Base-by-base conservation (phyloP, 192 early-diverging fungal species). In the Phlyctochytrium bullatum region DNA sequence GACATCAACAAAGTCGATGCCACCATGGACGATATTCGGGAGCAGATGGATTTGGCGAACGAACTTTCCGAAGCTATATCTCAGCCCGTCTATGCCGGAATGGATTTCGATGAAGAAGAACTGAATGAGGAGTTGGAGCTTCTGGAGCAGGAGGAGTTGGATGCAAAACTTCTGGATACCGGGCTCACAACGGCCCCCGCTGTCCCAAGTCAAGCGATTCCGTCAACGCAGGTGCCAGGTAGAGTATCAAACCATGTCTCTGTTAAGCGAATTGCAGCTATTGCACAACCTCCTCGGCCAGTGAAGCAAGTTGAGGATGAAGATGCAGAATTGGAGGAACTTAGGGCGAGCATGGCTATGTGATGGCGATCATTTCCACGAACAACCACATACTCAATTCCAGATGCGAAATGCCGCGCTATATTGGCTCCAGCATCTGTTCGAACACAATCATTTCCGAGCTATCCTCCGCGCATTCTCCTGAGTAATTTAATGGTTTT, bases 21-120 rank as follows among this genome's bases (percentile, higher is more conserved):
- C 36, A 94, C 90, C 14, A 94, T 96, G 93, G 97, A 99, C 67
- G 93, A 95, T 58, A 95, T 99, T 65, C 87, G 92, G 31, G 97
- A 99, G 65, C 94, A 99, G 74, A 96, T 97, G 91, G 93, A 96
- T 66, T 72, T 96, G 65, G 91, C 94, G 23, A 94, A 95, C 70
- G 97, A 97, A 77, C 87, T 99, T 12, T 90, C 88, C 20, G 91
- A 95, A 35, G 95, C 93, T 6, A 94, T 99, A 69, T 89, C 93
- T 50, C 88, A 89, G 74, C 95, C 94, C 0, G 84, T 94, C 67
- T 74, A 86, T 52, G 90, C 93, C 71, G 95, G 94, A 3, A 76
- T 87, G n/a, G 93, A 93, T 29, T 67, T 96, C 73, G 95, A 99
- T 67, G 95, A 97, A 71, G 92, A 97, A 53, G 96, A 98, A 70